Evolutionary conservation across 2,329 filamentous ascomycete genomes (phyloP).

Genomic region (Ophiostoma populinum): DNA sequence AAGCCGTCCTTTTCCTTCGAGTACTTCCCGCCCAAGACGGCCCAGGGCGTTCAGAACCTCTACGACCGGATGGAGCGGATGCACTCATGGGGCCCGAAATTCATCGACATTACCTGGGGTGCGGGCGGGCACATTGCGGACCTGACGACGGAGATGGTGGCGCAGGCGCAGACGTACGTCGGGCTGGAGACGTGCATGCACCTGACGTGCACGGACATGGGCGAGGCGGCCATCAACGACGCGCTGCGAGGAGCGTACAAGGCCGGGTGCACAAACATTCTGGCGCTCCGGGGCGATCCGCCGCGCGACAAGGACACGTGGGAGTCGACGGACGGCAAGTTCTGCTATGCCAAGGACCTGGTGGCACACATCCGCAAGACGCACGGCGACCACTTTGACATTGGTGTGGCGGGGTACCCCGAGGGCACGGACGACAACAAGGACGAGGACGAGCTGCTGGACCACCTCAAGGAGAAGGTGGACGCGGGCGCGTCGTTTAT

Average conservation of each 20-base stretch:
- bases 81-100: slow-evolving; percentile 64
- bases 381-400: slow-evolving; percentile 86
- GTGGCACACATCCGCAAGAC: slow-evolving; percentile 57
- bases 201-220: slow-evolving; percentile 97
- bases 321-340: slow-evolving; percentile 73
- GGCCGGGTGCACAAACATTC: slow-evolving; percentile 90
- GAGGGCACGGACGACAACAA: slow-evolving; percentile 91
- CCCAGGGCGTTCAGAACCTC: slow-evolving; percentile 93
- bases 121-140: slow-evolving; percentile 83
- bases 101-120: slow-evolving; percentile 98
- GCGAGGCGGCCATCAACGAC: slow-evolving; percentile 73
- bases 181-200: slow-evolving; percentile 99
- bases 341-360: slow-evolving; percentile 82
- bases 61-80: slow-evolving; percentile 99
- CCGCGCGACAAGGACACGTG: slow-evolving; percentile 87
- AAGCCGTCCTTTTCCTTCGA: slow-evolving; percentile 95
- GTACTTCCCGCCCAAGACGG: slow-evolving; percentile 97
- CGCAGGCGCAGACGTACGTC: slow-evolving; percentile 85
- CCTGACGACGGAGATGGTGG: slow-evolving; percentile 93
- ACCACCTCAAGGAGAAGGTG: slow-evolving; percentile 93
- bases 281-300: slow-evolving; percentile 83
- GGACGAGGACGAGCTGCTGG: slow-evolving; percentile 66
- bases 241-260: slow-evolving; percentile 81
- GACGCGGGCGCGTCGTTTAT: slow-evolving; percentile 88
- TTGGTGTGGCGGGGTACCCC: slow-evolving; percentile 91